phyloP scores from a whole-genome alignment of 2,329 filamentous ascomycete genomes.

The Ceratocystis diversiconidia region DNA sequence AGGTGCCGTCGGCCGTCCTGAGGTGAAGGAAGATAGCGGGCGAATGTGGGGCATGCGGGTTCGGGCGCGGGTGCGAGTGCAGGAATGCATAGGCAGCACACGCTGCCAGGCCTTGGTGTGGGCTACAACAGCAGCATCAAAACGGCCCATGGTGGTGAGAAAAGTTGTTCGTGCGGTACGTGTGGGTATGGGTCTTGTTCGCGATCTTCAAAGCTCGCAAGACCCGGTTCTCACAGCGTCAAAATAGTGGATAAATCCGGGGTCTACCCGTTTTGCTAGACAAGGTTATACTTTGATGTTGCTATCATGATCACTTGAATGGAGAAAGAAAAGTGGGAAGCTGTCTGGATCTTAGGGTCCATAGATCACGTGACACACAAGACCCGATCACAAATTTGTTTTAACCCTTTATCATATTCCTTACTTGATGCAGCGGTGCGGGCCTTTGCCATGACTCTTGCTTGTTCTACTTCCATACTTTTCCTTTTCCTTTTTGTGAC shows the following conservation, averaged over 20 bases:
- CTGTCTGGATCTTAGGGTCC: not conserved
- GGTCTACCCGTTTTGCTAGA: not conserved
- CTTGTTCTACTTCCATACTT: slow-evolving; percentile 15
- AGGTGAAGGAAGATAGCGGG: slow-evolving; percentile 34
- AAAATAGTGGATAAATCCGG: not conserved
- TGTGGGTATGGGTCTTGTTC: not conserved
- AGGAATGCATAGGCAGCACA: slow-evolving; percentile 15
- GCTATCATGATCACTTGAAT: not conserved
- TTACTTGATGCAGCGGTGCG: not conserved
- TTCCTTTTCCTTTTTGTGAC: not conserved
- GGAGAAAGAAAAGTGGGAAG: not conserved
- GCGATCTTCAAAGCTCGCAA: too few species aligned
- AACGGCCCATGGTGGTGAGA: not conserved
- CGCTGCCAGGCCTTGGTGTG: slow-evolving; percentile 22
- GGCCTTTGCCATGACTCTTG: not conserved
- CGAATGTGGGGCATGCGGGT: slow-evolving; percentile 29
- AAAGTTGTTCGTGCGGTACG: not conserved
- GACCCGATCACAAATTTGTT: not conserved
- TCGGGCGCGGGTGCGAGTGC: not conserved
- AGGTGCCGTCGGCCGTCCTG: slow-evolving; percentile 33
- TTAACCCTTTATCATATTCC: not conserved
- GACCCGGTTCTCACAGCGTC: not conserved
- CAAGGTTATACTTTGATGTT: not conserved
- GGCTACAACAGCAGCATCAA: slow-evolving; percentile 17
- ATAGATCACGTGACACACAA: not conserved